These are phyloP conservation scores for Aspergillus sp. DNA, from an alignment of 2,329 filamentous ascomycete genomes.

Conservation along the genomic window DNA sequence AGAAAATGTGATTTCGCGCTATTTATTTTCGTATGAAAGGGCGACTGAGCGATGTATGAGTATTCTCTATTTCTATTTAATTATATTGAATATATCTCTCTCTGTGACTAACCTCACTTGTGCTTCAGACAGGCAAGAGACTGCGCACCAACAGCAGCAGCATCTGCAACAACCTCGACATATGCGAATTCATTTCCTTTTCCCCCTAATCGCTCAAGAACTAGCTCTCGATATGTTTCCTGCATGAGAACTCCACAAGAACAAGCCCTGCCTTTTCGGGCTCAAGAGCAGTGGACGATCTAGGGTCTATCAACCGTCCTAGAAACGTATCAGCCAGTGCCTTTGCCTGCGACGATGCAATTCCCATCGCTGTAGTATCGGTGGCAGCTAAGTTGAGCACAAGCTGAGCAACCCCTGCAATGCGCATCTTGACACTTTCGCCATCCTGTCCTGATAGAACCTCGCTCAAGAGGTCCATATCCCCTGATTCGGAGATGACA, in stretches of 20 bases:
- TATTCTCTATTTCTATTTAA: no score
- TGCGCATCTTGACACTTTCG: conserved; percentile 15
- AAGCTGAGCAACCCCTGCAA: conserved; percentile 17
- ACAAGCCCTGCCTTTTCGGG: conserved; percentile 15
- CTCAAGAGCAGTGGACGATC: conserved; percentile 10
- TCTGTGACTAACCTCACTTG: no score
- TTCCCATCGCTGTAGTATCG: conserved; percentile 10
- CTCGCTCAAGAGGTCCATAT: conserved; percentile 19
- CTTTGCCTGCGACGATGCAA: conserved; percentile 13
- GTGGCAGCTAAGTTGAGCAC: conserved; percentile 11
- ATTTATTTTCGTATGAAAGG: no score
- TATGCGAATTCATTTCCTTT: background rate
- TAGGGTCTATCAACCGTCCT: conserved; percentile 13
- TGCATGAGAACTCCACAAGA: conserved; percentile 23
- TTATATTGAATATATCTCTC: no score
- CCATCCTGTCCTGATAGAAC: conserved; percentile 14
- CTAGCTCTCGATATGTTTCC: conserved; percentile 10
- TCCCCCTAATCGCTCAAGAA: background rate
- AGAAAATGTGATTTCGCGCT: no score
- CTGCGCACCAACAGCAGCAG: background rate
- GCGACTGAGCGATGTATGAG: no score
- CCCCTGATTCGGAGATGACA: background rate
- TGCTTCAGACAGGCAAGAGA: background rate
- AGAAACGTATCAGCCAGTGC: conserved; percentile 16
- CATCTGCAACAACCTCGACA: background rate